Evolutionary conservation across 2,329 filamentous ascomycete genomes (phyloP).

Genomic region (Diaporthe australafricana): DNA sequence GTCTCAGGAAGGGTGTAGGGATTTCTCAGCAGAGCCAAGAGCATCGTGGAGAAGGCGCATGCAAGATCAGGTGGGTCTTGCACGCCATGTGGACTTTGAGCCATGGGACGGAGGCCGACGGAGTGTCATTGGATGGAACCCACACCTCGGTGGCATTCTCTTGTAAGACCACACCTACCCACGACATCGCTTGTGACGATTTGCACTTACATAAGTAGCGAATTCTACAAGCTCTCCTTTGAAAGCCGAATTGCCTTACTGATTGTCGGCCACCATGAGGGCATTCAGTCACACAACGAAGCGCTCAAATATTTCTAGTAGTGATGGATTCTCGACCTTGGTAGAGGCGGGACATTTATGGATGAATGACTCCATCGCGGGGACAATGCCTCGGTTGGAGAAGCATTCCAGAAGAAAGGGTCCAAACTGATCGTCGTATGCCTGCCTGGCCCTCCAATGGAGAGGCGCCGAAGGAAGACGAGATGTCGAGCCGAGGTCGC

Average conservation of each 20-base stretch:
- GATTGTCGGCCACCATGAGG: not conserved
- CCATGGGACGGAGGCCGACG: not conserved
- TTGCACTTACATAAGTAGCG: not conserved
- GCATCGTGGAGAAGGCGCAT: not conserved
- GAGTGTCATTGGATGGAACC: not conserved
- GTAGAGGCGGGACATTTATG: not conserved
- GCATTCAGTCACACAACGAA: not conserved
- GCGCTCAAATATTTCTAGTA: no score
- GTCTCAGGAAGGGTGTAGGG: not conserved
- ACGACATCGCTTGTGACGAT: not conserved
- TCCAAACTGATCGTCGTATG: not conserved
- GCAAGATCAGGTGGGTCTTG: no score
- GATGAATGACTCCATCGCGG: not conserved
- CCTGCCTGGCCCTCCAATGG: not conserved
- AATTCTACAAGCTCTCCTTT: not conserved
- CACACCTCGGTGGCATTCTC: no score
- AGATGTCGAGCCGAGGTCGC: conserved; percentile 1
- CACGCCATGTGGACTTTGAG: not conserved
- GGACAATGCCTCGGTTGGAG: no score
- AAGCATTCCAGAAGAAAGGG: not conserved
- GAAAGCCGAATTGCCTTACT: not conserved
- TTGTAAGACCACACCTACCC: not conserved
- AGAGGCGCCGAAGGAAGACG: not conserved
- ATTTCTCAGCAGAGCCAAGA: not conserved
- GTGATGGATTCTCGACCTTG: no score